Evolutionary conservation across 1,139 yeast genomes (phyloP), one percentile per base, ranked within the genome.

Genomic region (Lodderomyces metapsilosis): DNA sequence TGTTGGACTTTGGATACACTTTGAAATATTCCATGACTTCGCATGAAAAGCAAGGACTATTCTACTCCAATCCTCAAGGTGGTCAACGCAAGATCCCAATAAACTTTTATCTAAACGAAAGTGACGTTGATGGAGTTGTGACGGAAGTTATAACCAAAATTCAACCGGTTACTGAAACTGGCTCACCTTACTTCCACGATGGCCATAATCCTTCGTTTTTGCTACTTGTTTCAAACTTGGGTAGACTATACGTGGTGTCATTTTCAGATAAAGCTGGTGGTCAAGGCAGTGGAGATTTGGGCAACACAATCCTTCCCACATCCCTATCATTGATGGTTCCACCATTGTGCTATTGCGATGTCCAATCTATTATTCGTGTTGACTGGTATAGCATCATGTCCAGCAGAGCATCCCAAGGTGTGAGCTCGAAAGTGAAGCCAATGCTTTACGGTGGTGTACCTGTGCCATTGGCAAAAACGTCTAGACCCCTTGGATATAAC

Each of bases 381-480:
- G 81, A 83, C 49, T 88, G 95, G 92, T 71, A 80, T 38, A 88
- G 95, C 15, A 80, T 88, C 68, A 74, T 86, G 66, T 58, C 72
- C 0, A 61, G 56, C 36, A 53, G 69, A 41, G 58, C 61, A 2
- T 57, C 71, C 1, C 48, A 62, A 11, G 71, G 69, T 2, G 67
- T 76, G 34, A 64, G 75, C 21, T 68, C 76, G 12, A 68, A 58
- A 39, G 50, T 57, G 11, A 56, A 57, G 18, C 53, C 62, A 27
- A 61, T 86, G 9, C 67, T 91, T 38, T 73, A 69, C 45, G 98
- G 98, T 33, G 98, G 98, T 7, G 78, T 82, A 1, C 84, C 94
- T 0, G 77, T 77, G 0, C 68, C 68, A 27, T 57, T 61, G 34
- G 53, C 49, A n/a, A 51, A 50, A 34, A 51, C 56, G 5, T 61